These are phyloP conservation scores for Gaultheria prostrata DNA, from an alignment of 148 eudicot genomes.

Conservation along the genomic window DNA sequence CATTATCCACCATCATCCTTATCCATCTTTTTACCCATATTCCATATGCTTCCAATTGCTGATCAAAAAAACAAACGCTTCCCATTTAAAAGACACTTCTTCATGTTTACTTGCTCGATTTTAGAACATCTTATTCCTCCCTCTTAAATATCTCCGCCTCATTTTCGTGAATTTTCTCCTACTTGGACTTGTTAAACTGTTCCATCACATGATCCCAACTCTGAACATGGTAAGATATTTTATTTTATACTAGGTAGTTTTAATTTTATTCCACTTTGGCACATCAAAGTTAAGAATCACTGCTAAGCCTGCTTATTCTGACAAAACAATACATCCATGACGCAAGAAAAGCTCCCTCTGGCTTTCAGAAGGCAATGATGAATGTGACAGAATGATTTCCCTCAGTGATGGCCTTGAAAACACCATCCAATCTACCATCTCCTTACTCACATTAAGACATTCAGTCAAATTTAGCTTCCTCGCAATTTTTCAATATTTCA, in stretches of 20 bases:
- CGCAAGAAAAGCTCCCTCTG: slow-evolving; percentile 38
- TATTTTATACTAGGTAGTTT: too few relatives aligned
- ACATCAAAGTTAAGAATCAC: not conserved
- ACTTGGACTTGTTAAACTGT: slow-evolving; percentile 27
- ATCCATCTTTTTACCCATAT: slow-evolving; percentile 25
- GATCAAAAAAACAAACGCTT: too few relatives aligned
- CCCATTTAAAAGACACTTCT: not conserved
- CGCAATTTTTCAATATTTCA: slow-evolving; percentile 25
- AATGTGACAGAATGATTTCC: slow-evolving; percentile 44
- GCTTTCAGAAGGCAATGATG: slow-evolving; percentile 14
- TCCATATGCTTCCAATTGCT: slow-evolving; percentile 29
- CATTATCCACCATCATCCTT: slow-evolving; percentile 35
- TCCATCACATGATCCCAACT: slow-evolving; percentile 38
- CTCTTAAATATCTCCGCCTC: not conserved
- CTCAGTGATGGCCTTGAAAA: slow-evolving; percentile 47
- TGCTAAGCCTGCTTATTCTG: not conserved
- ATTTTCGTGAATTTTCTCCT: not conserved
- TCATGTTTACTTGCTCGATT: slow-evolving; percentile 36
- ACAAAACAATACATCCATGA: slow-evolving; percentile 44
- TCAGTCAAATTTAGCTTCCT: slow-evolving; percentile 46
- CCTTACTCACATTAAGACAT: slow-evolving; percentile 35
- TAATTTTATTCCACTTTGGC: not conserved
- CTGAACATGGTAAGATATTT: slow-evolving; percentile 12
- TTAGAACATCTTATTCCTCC: too few relatives aligned
- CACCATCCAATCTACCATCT: slow-evolving; percentile 42